Conservation (phyloP, 148 eudicot species). For the Fagopyrum esculentum region DNA sequence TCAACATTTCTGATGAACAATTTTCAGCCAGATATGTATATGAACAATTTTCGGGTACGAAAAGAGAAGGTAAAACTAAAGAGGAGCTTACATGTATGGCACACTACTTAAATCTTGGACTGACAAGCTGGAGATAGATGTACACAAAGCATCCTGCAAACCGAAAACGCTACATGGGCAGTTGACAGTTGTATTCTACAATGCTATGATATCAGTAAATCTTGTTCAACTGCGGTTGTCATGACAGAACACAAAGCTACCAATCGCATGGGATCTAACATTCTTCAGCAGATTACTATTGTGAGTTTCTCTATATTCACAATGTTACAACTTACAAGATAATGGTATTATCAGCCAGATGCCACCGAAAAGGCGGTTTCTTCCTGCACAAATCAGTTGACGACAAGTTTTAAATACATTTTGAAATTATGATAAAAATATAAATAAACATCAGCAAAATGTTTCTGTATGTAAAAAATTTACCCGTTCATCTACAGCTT, state of each 20-base stretch:
- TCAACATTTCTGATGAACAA: slow-evolving; percentile 4
- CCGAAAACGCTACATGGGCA: slow-evolving; percentile 5
- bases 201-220: slow-evolving; percentile 6
- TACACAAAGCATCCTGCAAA: neutral
- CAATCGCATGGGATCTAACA: neutral
- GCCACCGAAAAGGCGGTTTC: neutral
- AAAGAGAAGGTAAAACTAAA: neutral
- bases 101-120: neutral
- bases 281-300: slow-evolving; percentile 9
- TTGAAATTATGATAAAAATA: neutral
- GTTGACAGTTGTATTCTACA: slow-evolving; percentile 7
- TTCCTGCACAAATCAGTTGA: slow-evolving; percentile 7
- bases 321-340: slow-evolving; percentile 3
- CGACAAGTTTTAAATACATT: neutral
- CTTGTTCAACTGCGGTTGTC: neutral
- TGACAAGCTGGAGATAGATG: neutral
- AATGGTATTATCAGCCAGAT: neutral
- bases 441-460: neutral
- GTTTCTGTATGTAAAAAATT: neutral
- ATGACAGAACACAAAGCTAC: slow-evolving; percentile 3
- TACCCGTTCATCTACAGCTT: slow-evolving; percentile 11
- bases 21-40: slow-evolving; percentile 1
- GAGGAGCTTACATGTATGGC: slow-evolving; percentile 7
- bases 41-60: neutral
- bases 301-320: slow-evolving; percentile 12